phyloP scores from a whole-genome alignment of 176 grass and related monocot genomes.

The Musa troglodytarum region DNA sequence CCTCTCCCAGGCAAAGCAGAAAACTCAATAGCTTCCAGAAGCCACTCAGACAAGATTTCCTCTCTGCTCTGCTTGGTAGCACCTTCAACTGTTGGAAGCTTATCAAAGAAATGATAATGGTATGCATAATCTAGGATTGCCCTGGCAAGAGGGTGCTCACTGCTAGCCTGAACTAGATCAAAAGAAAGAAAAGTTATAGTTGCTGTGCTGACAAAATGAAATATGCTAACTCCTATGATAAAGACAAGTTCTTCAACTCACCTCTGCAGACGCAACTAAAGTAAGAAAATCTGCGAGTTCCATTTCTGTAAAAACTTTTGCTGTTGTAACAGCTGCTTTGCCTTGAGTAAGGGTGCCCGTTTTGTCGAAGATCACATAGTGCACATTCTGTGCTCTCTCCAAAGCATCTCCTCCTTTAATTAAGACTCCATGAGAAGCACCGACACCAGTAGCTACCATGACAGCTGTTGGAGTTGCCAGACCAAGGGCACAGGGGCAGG shows the following conservation, averaged over 20 bases:
- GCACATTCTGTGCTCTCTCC: slow-evolving; percentile 72
- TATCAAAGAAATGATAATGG: slow-evolving; percentile 87
- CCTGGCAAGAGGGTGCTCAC: slow-evolving; percentile 89
- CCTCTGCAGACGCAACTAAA: slow-evolving; percentile 93
- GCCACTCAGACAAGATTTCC: slow-evolving; percentile 53
- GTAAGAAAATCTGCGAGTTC: slow-evolving; percentile 85
- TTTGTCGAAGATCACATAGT: slow-evolving; percentile 93
- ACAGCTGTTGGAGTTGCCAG: slow-evolving; percentile 96
- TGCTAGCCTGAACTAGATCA: slow-evolving; percentile 77
- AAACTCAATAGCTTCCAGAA: slow-evolving; percentile 65
- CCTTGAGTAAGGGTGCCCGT: slow-evolving; percentile 95
- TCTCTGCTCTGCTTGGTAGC: slow-evolving; percentile 45
- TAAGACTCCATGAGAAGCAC: slow-evolving; percentile 81
- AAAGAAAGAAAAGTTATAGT: neutral
- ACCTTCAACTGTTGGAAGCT: slow-evolving; percentile 51
- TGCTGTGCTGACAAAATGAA: neutral
- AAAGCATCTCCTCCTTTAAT: slow-evolving; percentile 95
- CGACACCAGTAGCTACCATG: slow-evolving; percentile 95
- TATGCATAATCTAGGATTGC: slow-evolving; percentile 86
- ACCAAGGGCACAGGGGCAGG: slow-evolving; percentile 93
- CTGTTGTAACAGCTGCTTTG: slow-evolving; percentile 77
- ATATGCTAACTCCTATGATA: neutral
- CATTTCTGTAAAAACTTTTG: slow-evolving; percentile 82
- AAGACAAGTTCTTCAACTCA: slow-evolving; percentile 24
- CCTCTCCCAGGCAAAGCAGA: slow-evolving; percentile 68